Conservation (phyloP, 2,329 filamentous ascomycete genomes). For the Tolypocladium endophyticum region DNA sequence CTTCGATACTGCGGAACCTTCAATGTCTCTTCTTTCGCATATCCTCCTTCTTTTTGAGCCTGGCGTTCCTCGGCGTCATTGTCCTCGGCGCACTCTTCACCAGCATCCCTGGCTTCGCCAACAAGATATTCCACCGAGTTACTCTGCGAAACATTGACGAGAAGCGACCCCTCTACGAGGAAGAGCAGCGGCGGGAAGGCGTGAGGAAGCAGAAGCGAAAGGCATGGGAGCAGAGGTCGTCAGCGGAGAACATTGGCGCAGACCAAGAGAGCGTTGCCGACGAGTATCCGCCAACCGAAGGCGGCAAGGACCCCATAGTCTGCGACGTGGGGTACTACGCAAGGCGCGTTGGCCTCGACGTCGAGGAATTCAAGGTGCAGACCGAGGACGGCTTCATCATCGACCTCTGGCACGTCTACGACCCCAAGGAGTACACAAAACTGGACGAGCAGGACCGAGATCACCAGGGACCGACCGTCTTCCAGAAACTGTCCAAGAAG, state of each 20-base stretch:
- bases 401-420: conserved; percentile 79
- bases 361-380: conserved; percentile 73
- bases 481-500: conserved; percentile 31
- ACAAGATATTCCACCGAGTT: conserved; percentile 38
- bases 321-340: conserved; percentile 83
- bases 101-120: conserved; percentile 43
- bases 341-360: conserved; percentile 73
- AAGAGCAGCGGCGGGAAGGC: conserved; percentile 53
- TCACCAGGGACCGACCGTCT: conserved; percentile 49
- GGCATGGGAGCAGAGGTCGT: conserved; percentile 47
- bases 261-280: conserved; percentile 34
- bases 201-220: conserved; percentile 46
- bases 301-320: conserved; percentile 66
- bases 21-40: conserved; percentile 56
- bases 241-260: conserved; percentile 23
- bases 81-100: conserved; percentile 65
- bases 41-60: conserved; percentile 64
- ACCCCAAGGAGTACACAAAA: conserved; percentile 61
- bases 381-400: conserved; percentile 93
- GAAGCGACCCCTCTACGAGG: conserved; percentile 57
- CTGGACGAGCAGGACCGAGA: conserved; percentile 38
- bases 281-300: conserved; percentile 65
- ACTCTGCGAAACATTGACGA: conserved; percentile 49
- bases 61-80: conserved; percentile 66
- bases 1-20: conserved; percentile 51